Evolutionary conservation across 225 moss, liverwort and hornwort genomes (phyloP).

Genomic region (Pleurozium schreberi): DNA sequence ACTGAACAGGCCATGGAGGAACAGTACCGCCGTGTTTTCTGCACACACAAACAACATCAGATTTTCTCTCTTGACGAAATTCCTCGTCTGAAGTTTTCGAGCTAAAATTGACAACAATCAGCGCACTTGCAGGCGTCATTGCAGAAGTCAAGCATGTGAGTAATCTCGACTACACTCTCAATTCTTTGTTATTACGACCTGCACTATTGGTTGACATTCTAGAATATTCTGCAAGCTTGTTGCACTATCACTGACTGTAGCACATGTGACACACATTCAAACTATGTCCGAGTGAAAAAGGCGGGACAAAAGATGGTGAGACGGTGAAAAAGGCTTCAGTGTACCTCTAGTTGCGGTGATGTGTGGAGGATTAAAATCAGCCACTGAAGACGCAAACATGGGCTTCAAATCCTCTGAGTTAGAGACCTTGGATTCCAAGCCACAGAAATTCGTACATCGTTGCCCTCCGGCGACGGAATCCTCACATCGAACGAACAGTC

Average conservation of each 20-base stretch:
- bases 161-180: not conserved
- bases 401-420: not conserved
- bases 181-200: not conserved
- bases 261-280: not conserved
- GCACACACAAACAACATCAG: not conserved
- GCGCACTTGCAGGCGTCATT: not conserved
- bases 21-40: conserved; percentile 44
- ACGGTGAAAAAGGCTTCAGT: not conserved
- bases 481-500: conserved; percentile 40
- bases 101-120: not conserved
- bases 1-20: conserved; percentile 64
- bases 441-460: conserved; percentile 9
- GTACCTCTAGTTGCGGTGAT: conserved; percentile 11
- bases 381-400: conserved; percentile 7
- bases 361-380: conserved; percentile 1
- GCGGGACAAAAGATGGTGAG: not conserved
- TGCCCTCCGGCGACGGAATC: not conserved
- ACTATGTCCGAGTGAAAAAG: not conserved
- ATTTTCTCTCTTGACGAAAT: not conserved
- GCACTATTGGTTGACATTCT: not conserved
- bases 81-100: not conserved
- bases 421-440: not conserved
- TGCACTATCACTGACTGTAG: not conserved
- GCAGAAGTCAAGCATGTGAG: not conserved
- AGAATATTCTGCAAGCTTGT: not conserved